Base-by-base conservation (phyloP, 805 yeast genomes). In the Starmerella davenportii region DNA sequence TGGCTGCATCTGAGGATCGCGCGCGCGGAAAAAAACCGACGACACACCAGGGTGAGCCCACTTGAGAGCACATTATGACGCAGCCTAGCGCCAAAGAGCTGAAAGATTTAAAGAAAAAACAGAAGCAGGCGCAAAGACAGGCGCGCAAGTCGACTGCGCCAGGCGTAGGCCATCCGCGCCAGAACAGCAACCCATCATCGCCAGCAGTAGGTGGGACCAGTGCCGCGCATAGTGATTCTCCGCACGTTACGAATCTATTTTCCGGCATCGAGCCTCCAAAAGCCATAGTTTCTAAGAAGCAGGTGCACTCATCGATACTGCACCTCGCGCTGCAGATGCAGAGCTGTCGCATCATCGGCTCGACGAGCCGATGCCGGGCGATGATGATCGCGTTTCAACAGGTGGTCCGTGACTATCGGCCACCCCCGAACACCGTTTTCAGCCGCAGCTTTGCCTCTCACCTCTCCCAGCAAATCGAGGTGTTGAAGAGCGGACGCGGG, bases 61-160 rank as follows among this genome's bases (percentile, higher is more conserved):
- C n/a, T n/a, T n/a, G n/a, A n/a, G n/a, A n/a, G n/a, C n/a, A 7
- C 19, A 7, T 29, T 29, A 29, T 29, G 32, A 29, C 32, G 13
- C 32, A 29, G 14, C 35, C 23, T 7, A 59, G 79, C 8, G 80
- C 80, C 47, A 84, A 82, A 51, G 93, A 85, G 57, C 64, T 81
- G 44, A 85, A 85, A 56, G 95, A 81, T 50, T 62, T 75, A 56
- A 80, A 82, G 56, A 85, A 84, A 64, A 72, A 72, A 50, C 93
- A 84, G 52, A 85, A 87, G 60, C 90, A 90, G 13, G 93, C 90
- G 30, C 80, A 81, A 56, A 68, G 96, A 55, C 90, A 94, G 2
- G 93, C 94, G 2, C 72, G 75, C 46, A 84, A 80, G 53, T 32
- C 47, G n/a, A 38, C 45, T 2, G 44, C 40, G 37, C 39, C 38